These are phyloP conservation scores for Diaporthe nobilis DNA, from an alignment of 2,329 filamentous ascomycete species.

Conservation along the genomic window DNA sequence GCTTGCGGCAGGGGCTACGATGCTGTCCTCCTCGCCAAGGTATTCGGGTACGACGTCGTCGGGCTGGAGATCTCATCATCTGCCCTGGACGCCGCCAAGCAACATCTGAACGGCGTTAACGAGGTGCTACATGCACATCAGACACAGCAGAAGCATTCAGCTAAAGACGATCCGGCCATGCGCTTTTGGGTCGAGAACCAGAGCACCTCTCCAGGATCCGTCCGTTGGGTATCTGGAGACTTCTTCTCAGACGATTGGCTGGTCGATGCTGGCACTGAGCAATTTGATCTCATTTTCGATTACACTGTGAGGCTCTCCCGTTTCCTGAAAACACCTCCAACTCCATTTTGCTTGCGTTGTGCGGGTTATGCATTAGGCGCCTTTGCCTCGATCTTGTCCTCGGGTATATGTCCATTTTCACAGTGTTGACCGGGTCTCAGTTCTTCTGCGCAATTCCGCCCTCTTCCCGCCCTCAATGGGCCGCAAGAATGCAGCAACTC, in stretches of 20 bases:
- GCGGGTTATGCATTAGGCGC: no score
- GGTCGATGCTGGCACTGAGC: conserved; percentile 55
- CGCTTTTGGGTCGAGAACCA: conserved; percentile 16
- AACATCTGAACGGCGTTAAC: conserved; percentile 8
- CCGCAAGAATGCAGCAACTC: conserved; percentile 64
- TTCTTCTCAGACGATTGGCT: conserved; percentile 76
- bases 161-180: background rate
- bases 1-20: conserved; percentile 89
- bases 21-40: conserved; percentile 77
- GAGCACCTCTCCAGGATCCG: conserved; percentile 56
- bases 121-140: background rate
- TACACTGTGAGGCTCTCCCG: conserved; percentile 66
- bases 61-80: conserved; percentile 78
- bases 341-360: background rate
- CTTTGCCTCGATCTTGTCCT: background rate
- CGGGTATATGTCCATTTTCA: background rate
- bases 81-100: conserved; percentile 60
- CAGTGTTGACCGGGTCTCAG: conserved; percentile 51
- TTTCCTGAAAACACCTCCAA: background rate
- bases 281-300: conserved; percentile 77
- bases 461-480: conserved; percentile 66
- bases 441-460: conserved; percentile 75
- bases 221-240: conserved; percentile 73
- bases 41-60: conserved; percentile 82
- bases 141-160: background rate